Evolutionary conservation across 176 grass and related monocot species (phyloP).

Genomic region (Oryza glaberrima): DNA sequence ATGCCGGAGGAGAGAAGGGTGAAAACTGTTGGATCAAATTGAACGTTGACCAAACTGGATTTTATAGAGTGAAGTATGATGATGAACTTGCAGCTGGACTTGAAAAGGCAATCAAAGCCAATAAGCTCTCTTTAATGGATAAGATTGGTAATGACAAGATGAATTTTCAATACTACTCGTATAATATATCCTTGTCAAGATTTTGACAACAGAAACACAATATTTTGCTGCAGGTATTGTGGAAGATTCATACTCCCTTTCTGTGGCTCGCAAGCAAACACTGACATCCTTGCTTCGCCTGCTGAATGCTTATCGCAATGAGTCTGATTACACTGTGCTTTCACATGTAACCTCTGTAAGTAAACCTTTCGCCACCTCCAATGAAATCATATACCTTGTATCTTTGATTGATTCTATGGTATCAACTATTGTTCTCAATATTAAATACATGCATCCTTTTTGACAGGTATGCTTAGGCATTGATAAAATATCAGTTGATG

Average conservation of each 20-base stretch:
- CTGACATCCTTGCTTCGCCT: slow-evolving; percentile 76
- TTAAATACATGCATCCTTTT: slow-evolving; percentile 14
- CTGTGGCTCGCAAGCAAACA: slow-evolving; percentile 77
- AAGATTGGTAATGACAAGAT: slow-evolving; percentile 67
- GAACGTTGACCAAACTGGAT: slow-evolving; percentile 86
- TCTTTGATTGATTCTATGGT: slow-evolving; percentile 4
- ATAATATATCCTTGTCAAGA: background rate
- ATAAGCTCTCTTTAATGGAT: slow-evolving; percentile 74
- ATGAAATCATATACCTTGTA: slow-evolving; percentile 19
- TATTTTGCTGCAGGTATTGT: slow-evolving; percentile 68
- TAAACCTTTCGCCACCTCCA: slow-evolving; percentile 31
- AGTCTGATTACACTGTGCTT: slow-evolving; percentile 88
- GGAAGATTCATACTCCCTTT: slow-evolving; percentile 81
- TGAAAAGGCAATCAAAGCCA: slow-evolving; percentile 66
- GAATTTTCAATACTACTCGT: background rate
- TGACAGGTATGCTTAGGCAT: slow-evolving; percentile 70
- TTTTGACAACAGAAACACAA: slow-evolving; percentile 22
- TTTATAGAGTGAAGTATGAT: slow-evolving; percentile 95
- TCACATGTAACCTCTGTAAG: slow-evolving; percentile 83
- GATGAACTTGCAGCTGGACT: slow-evolving; percentile 80
- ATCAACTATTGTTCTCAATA: slow-evolving; percentile 8
- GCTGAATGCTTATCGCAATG: slow-evolving; percentile 70
- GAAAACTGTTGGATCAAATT: slow-evolving; percentile 76
- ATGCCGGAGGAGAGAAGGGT: slow-evolving; percentile 34
- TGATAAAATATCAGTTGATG: slow-evolving; percentile 62